Conservation (phyloP, 805 yeast species). For the Monosporozyma solicola region DNA sequence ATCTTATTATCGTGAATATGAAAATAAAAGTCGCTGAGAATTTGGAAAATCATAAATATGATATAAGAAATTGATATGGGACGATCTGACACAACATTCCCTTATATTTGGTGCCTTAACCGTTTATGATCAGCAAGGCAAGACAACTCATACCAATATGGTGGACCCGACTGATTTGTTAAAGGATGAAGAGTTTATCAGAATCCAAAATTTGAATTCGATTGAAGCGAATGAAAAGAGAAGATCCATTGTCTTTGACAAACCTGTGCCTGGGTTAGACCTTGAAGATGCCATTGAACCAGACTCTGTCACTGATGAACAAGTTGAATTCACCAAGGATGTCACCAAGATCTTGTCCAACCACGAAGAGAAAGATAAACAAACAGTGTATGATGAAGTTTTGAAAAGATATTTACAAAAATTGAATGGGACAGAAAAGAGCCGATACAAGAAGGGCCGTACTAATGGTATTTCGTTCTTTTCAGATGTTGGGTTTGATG, state of each 20-base stretch:
- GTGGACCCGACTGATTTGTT: conserved; percentile 8
- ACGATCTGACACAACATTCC: neutral
- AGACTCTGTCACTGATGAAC: neutral
- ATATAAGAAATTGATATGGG: neutral
- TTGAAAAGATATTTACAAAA: conserved; percentile 8
- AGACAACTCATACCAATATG: neutral
- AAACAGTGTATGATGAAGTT: conserved; percentile 4
- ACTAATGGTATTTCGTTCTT: conserved; percentile 37
- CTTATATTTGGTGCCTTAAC: neutral
- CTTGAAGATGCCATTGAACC: neutral
- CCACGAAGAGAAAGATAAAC: neutral
- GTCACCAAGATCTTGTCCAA: neutral
- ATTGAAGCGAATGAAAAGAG: conserved; percentile 8
- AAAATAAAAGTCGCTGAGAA: neutral
- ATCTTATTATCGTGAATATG: neutral
- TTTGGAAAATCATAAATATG: neutral
- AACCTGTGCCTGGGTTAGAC: conserved; percentile 1
- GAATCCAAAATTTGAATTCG: conserved; percentile 20
- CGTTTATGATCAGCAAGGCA: neutral
- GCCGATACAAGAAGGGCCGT: conserved; percentile 3
- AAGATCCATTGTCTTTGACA: conserved; percentile 11
- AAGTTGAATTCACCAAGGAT: neutral
- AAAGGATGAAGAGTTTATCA: conserved; percentile 18
- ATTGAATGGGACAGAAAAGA: conserved; percentile 7
- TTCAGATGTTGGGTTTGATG: conserved; percentile 41